A percentile compares a stretch with the other conserved stretches of the same genome.
Conservation (phyloP, 441 rosid genomes). For the Hypseocharis bilobata region DNA sequence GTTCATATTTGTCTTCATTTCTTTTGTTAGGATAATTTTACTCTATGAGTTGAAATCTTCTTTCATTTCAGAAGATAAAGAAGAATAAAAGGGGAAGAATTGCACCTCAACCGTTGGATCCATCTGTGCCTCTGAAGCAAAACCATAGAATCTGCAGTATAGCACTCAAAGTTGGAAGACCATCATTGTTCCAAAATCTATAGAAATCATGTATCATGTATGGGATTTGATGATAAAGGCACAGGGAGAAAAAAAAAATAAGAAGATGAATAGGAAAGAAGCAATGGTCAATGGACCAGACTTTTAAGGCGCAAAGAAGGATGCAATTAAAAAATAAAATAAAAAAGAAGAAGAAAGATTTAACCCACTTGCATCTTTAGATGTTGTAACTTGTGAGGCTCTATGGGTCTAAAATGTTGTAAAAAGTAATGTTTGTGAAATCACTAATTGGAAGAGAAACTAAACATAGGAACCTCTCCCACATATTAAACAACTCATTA, state of each 20-base stretch:
- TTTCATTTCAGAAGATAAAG: neutral
- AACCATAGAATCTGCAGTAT: conserved; percentile 67
- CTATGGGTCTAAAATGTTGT: too few relatives aligned
- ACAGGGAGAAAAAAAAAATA: conserved; percentile 1
- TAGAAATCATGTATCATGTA: neutral
- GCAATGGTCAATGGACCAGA: neutral
- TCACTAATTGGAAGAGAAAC: too few relatives aligned
- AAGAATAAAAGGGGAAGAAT: conserved; percentile 6
- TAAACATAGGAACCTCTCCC: too few relatives aligned
- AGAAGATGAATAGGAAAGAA: too few relatives aligned
- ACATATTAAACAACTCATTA: too few relatives aligned
- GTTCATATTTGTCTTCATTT: neutral
- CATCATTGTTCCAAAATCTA: conserved; percentile 4
- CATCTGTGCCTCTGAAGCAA: conserved; percentile 81
- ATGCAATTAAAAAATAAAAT: neutral
- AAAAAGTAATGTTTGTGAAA: too few relatives aligned
- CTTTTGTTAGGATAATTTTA: neutral
- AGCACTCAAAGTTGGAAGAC: conserved; percentile 7
- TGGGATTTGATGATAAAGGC: neutral
- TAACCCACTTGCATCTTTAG: neutral
- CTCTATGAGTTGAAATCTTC: neutral
- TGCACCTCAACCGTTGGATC: conserved; percentile 79
- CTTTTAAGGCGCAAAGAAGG: neutral
- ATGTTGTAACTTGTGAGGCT: neutral
- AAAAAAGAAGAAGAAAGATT: neutral